Evolutionary conservation across 208 protist genomes (phyloP).

Genomic region (Kentomonas sorsogonicus): DNA sequence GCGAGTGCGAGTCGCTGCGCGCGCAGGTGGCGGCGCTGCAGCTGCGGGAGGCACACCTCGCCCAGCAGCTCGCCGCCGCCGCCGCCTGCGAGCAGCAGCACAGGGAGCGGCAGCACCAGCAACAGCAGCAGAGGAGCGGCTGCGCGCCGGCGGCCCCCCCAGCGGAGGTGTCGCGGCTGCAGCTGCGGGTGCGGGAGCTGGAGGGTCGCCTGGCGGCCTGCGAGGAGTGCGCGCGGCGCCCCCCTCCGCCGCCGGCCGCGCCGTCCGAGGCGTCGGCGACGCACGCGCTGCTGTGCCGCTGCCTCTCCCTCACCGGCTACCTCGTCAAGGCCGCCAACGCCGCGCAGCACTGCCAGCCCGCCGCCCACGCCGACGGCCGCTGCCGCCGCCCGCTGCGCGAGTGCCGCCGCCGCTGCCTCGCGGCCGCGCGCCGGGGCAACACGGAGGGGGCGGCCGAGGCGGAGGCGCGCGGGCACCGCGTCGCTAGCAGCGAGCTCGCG

Average conservation of each 20-base stretch:
- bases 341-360: slow-evolving; percentile 40
- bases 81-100: slow-evolving; percentile 10
- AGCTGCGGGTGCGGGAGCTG: slow-evolving; percentile 31
- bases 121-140: no score
- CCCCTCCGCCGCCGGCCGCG: not conserved
- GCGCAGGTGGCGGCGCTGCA: slow-evolving; percentile 43
- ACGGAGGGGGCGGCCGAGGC: slow-evolving; percentile 21
- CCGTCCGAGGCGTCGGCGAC: slow-evolving; percentile 9
- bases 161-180: no score
- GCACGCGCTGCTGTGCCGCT: slow-evolving; percentile 38
- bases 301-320: slow-evolving; percentile 39
- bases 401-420: slow-evolving; percentile 44
- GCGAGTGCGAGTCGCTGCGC: slow-evolving; percentile 58
- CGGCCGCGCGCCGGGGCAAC: slow-evolving; percentile 47
- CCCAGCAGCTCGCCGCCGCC: slow-evolving; percentile 30
- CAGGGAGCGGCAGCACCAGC: slow-evolving; percentile 11
- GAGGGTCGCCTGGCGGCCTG: slow-evolving; percentile 42
- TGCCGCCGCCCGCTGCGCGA: slow-evolving; percentile 28
- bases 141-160: no score
- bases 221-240: slow-evolving; percentile 26
- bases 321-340: slow-evolving; percentile 76
- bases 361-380: slow-evolving; percentile 13
- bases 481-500: slow-evolving; percentile 24
- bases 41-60: slow-evolving; percentile 41
- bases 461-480: slow-evolving; percentile 13